A percentile compares a stretch with the other conserved stretches of the same genome.
phyloP scores from a whole-genome alignment of 2,329 filamentous ascomycete genomes.

The Tolypocladium guangdongense region DNA sequence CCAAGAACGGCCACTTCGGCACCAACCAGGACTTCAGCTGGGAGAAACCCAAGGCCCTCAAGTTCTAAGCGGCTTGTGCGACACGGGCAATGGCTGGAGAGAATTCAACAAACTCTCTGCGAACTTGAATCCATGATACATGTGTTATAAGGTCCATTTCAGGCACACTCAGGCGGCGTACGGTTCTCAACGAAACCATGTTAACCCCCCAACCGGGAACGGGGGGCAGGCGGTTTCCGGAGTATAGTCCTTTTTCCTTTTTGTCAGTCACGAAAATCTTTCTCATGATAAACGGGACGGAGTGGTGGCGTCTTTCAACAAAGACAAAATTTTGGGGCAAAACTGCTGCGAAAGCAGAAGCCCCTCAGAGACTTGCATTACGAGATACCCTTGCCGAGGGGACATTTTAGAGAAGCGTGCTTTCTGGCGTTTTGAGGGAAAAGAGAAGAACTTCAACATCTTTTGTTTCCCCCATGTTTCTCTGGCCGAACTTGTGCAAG shows the following conservation, averaged over 20 bases:
- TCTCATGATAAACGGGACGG: constrained; percentile 24
- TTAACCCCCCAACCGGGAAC: constrained; percentile 18
- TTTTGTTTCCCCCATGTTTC: constrained; percentile 29
- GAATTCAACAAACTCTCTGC: constrained; percentile 30
- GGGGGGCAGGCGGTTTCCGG: constrained; percentile 23
- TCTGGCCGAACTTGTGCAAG: constrained; percentile 29
- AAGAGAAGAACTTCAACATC: constrained; percentile 38
- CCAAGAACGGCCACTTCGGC: constrained; percentile 98
- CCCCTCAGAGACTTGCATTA: constrained; percentile 26
- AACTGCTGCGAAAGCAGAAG: constrained; percentile 22
- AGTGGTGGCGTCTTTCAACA: constrained; percentile 37
- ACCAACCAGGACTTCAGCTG: constrained; percentile 96
- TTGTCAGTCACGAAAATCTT: constrained; percentile 10
- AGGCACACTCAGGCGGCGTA: constrained; percentile 28
- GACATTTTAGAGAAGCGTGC: constrained; percentile 19
- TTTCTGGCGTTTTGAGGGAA: constrained; percentile 29
- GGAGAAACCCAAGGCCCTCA: constrained; percentile 96
- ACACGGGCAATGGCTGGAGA: constrained; percentile 12
- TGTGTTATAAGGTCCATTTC: constrained; percentile 27
- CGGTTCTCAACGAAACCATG: constrained; percentile 36
- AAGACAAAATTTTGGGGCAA: constrained; percentile 24
- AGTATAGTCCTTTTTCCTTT: constrained; percentile 11
- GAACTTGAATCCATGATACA: constrained; percentile 19
- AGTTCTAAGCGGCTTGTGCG: constrained; percentile 54
- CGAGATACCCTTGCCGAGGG: constrained; percentile 26